phyloP scores from a whole-genome alignment of 2,329 filamentous ascomycete genomes.

The Colletotrichum tofieldiae region DNA sequence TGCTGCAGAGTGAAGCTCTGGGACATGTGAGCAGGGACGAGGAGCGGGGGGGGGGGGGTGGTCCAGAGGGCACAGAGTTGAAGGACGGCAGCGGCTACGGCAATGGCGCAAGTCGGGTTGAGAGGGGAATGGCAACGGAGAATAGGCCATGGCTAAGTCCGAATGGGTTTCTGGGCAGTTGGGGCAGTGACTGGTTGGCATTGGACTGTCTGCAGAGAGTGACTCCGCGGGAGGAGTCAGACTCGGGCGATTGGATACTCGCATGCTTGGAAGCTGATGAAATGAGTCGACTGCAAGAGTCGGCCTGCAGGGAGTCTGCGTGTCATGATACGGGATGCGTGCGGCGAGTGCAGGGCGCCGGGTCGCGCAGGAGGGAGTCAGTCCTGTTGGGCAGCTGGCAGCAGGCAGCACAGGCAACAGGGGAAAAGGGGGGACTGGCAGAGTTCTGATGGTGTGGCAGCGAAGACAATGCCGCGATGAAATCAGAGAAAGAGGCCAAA shows the following conservation, averaged over 20 bases:
- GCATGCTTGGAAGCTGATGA: neutral
- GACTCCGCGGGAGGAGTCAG: neutral
- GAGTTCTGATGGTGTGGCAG: neutral
- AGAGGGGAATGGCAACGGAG: slow-evolving; percentile 14
- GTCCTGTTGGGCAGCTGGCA: slow-evolving; percentile 9
- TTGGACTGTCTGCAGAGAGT: neutral
- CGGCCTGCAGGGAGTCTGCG: slow-evolving; percentile 24
- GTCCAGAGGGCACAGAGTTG: neutral
- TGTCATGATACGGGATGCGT: slow-evolving; percentile 15
- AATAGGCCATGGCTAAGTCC: neutral
- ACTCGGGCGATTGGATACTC: neutral
- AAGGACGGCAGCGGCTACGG: neutral
- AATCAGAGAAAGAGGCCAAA: neutral
- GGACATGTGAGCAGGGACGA: neutral
- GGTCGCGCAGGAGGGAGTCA: neutral
- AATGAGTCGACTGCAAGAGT: slow-evolving; percentile 29
- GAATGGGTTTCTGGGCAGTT: neutral
- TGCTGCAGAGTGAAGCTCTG: neutral
- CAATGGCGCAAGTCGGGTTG: slow-evolving; percentile 5
- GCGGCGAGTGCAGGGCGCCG: neutral
- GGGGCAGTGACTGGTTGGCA: neutral
- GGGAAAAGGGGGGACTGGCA: neutral
- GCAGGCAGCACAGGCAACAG: neutral
- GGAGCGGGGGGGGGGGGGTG: slow-evolving; percentile 4
- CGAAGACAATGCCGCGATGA: neutral